Conservation (phyloP, 169 alveolate genomes). For the Eimeria necatrix region DNA sequence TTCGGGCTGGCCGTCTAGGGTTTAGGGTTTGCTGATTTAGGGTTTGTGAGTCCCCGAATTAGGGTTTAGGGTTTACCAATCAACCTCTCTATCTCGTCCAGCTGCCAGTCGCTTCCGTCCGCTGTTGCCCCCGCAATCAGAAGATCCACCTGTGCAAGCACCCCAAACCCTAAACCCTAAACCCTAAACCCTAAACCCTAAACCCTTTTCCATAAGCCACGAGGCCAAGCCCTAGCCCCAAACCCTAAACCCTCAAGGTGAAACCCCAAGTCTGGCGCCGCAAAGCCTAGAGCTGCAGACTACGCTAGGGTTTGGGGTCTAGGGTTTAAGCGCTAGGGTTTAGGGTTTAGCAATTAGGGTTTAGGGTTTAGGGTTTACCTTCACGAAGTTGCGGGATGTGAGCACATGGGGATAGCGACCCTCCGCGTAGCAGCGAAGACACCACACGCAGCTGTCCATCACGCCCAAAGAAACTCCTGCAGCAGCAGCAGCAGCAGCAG, state of each 20-base stretch:
- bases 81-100: slow-evolving; percentile 47
- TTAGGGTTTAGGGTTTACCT: slow-evolving; percentile 46
- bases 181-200: not conserved
- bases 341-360: not conserved
- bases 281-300: no score
- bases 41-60: not conserved
- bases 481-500: slow-evolving; percentile 3
- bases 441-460: slow-evolving; percentile 86
- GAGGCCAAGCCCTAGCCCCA: not conserved
- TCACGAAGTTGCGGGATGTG: slow-evolving; percentile 83
- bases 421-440: slow-evolving; percentile 84
- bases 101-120: slow-evolving; percentile 70
- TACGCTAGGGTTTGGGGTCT: no score
- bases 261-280: not conserved
- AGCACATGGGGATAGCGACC: slow-evolving; percentile 85
- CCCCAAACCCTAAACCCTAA: not conserved
- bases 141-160: slow-evolving; percentile 44
- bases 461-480: slow-evolving; percentile 85
- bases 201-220: not conserved
- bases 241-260: not conserved
- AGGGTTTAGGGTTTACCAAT: slow-evolving; percentile 28
- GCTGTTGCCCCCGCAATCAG: slow-evolving; percentile 55
- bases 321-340: no score
- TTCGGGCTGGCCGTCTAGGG: not conserved
- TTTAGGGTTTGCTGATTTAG: not conserved